Conservation (phyloP, 108 stramenopile genomes). For the Cyclotella choctawhatcheeana region DNA sequence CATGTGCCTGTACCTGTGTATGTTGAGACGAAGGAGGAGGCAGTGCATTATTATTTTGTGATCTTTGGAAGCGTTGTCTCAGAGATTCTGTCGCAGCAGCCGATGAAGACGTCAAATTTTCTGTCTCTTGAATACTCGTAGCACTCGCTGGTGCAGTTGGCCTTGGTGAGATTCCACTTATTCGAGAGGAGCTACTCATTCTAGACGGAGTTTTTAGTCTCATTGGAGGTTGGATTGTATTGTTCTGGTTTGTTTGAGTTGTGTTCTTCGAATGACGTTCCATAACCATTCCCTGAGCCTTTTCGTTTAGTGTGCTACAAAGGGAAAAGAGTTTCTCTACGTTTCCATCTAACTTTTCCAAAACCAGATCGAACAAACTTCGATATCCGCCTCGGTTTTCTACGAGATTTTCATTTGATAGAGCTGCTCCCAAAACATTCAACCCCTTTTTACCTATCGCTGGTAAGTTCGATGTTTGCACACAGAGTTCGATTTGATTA, state of each 20-base stretch:
- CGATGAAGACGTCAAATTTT: conserved; percentile 21
- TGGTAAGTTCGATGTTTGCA: conserved; percentile 59
- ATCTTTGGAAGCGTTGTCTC: conserved; percentile 30
- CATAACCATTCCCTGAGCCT: conserved; percentile 41
- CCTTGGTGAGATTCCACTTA: background rate
- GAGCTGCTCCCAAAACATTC: conserved; percentile 56
- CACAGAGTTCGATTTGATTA: conserved; percentile 60
- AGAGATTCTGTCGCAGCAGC: conserved; percentile 28
- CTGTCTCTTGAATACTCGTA: background rate
- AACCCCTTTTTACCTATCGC: conserved; percentile 86
- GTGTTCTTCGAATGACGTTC: conserved; percentile 15
- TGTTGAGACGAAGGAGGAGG: conserved; percentile 1
- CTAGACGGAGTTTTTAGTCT: conserved; percentile 9
- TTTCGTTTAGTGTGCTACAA: conserved; percentile 61
- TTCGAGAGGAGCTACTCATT: background rate
- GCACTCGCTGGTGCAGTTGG: no score
- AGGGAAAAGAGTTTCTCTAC: conserved; percentile 63
- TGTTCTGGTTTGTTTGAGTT: conserved; percentile 2
- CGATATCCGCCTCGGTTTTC: conserved; percentile 73
- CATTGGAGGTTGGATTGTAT: conserved; percentile 17
- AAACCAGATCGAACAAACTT: conserved; percentile 69
- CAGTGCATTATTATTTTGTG: conserved; percentile 11
- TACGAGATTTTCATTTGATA: conserved; percentile 74
- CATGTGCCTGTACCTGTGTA: background rate
- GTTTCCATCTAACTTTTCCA: conserved; percentile 75